Evolutionary conservation across 2,329 filamentous ascomycete species (phyloP), one percentile per base, ranked within the genome.

Genomic region (Aspergillus thermomutatus): DNA sequence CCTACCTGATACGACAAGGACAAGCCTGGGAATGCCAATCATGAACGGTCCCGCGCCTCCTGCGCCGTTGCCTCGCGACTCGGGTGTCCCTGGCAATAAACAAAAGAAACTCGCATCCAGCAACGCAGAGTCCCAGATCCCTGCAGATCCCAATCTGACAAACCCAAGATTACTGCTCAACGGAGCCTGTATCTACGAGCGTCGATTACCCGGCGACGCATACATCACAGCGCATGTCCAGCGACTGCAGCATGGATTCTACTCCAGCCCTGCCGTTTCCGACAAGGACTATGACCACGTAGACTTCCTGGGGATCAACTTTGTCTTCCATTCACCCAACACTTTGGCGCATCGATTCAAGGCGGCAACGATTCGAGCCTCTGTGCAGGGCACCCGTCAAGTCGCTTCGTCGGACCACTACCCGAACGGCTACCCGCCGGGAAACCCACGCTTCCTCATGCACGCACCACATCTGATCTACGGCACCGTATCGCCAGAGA

Each of bases 401-500:
- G 28, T 50, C 2, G 31, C 55, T 4, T 54, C 31, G 7, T 55
- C 60, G 17, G 23, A 46, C 2, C 47, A 40, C 3, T 25, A 49
- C 31, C 57, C 52, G 5, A 40, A 43, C 34, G 50, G 57, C n/a
- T 37, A 51, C 46, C 65, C 65, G 2, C 63, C 64, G 2, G 60
- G 56, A 10, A 72, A 69, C 50, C 76, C 79, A 6, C 69, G 72
- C 14, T 79, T 82, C 49, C 66, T 82, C 19, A 78, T 77, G 68
- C 79, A 81, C 63, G 79, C 80, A 4, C 79, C 79, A 9, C 79
- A 82, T 63, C 67, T 81, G 19, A 75, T 80, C 50, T 81, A 76
- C 56, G 78, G 78, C 5, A 70, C 75, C 4, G 72, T 80, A 8
- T 79, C 76, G 11, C 77, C 78, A 0, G 78, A 80, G 60, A 79